These are phyloP conservation scores for Chrysoporthe puriensis DNA, from an alignment of 2,329 filamentous ascomycete genomes.

Conservation along the genomic window DNA sequence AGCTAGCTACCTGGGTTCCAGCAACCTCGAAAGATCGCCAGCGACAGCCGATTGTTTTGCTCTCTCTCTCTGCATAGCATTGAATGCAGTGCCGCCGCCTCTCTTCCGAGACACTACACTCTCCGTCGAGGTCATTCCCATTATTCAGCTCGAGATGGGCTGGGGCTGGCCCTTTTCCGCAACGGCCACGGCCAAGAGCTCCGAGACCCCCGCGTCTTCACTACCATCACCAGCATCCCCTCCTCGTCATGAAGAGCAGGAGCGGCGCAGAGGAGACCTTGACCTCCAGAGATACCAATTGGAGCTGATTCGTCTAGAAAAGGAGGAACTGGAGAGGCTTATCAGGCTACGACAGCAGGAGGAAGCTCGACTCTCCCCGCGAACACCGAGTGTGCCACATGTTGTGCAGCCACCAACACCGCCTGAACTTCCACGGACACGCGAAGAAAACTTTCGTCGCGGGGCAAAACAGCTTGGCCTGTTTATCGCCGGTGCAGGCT, in stretches of 20 bases:
- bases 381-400: not conserved
- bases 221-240: not conserved
- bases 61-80: not conserved
- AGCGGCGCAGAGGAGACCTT: conserved; percentile 1
- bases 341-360: conserved; percentile 14
- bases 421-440: conserved; percentile 29
- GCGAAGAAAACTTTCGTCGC: conserved; percentile 41
- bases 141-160: conserved; percentile 4
- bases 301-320: conserved; percentile 17
- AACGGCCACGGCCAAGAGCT: not conserved
- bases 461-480: conserved; percentile 67
- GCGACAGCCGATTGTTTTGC: not conserved
- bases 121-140: not conserved
- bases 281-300: conserved; percentile 12
- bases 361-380: conserved; percentile 2
- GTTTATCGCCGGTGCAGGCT: conserved; percentile 74
- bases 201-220: not conserved
- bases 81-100: not conserved
- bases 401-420: not conserved
- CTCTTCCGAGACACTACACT: not conserved
- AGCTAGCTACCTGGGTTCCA: not conserved
- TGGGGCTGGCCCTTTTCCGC: conserved; percentile 22
- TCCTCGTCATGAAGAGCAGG: not conserved
- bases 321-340: conserved; percentile 8
- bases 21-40: not conserved